Percentiles rank a stretch among this genome's conserved stretches.
These are phyloP conservation scores for Paramecium biaurelia DNA, from an alignment of 73 alveolate genomes.

Conservation along the genomic window DNA sequence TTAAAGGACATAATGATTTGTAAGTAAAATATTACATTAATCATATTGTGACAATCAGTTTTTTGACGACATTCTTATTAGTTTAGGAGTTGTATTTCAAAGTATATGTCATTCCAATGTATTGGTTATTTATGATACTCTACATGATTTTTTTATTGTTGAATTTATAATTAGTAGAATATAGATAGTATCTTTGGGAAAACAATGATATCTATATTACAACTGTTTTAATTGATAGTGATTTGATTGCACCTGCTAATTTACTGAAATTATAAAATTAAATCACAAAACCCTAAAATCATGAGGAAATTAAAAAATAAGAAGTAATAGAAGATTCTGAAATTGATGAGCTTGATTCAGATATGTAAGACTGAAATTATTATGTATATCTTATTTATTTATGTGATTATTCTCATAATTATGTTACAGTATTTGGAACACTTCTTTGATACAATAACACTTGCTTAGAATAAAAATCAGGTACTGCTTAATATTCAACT, in stretches of 20 bases:
- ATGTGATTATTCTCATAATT: not conserved
- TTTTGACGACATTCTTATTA: not conserved
- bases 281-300: not conserved
- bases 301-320: not conserved
- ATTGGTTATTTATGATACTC: not conserved
- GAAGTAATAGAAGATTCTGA: slow-evolving; percentile 28
- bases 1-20: slow-evolving; percentile 16
- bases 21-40: not conserved
- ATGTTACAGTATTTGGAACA: not conserved
- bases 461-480: not conserved
- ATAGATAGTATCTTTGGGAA: not conserved
- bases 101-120: not conserved
- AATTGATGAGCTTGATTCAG: not conserved
- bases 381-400: not conserved
- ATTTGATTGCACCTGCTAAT: slow-evolving; percentile 24
- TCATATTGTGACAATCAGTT: not conserved
- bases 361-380: not conserved
- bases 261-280: not conserved
- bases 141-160: not conserved
- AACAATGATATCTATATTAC: not conserved
- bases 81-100: not conserved
- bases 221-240: not conserved
- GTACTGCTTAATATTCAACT: not conserved
- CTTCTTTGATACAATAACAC: not conserved
- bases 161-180: not conserved